Evolutionary conservation across 148 eudicot species (phyloP).

Genomic region (Euryodendron excelsum): DNA sequence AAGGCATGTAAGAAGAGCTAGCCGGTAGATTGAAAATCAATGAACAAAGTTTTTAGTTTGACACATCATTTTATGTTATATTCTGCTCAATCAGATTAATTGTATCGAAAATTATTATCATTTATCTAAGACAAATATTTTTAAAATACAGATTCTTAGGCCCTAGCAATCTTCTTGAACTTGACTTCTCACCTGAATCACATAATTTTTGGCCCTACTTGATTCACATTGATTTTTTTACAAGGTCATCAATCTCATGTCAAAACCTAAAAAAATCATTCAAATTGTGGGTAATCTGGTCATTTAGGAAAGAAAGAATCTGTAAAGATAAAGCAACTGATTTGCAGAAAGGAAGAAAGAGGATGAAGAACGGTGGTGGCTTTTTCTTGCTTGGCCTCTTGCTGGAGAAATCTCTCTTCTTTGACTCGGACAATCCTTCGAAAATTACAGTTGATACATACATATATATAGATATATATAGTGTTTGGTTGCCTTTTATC

Average conservation of each 20-base stretch:
- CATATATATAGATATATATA: no score
- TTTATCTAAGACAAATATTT: no score
- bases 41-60: background rate
- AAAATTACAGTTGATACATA: no score
- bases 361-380: background rate
- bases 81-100: no score
- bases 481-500: constrained; percentile 8
- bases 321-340: constrained; percentile 10
- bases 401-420: constrained; percentile 5
- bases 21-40: background rate
- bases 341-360: background rate
- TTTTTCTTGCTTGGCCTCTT: constrained; percentile 14
- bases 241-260: background rate
- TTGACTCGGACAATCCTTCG: constrained; percentile 14
- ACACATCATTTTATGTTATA: background rate
- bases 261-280: background rate
- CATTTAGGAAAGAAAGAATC: constrained; percentile 14
- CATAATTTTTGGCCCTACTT: background rate
- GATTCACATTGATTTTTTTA: background rate
- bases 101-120: no score
- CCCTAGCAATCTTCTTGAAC: background rate
- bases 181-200: background rate
- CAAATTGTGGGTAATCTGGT: background rate
- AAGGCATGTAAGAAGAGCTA: background rate
- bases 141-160: background rate